Base-by-base conservation (phyloP, 2,329 filamentous ascomycete species). In the Diaporthe australafricana region DNA sequence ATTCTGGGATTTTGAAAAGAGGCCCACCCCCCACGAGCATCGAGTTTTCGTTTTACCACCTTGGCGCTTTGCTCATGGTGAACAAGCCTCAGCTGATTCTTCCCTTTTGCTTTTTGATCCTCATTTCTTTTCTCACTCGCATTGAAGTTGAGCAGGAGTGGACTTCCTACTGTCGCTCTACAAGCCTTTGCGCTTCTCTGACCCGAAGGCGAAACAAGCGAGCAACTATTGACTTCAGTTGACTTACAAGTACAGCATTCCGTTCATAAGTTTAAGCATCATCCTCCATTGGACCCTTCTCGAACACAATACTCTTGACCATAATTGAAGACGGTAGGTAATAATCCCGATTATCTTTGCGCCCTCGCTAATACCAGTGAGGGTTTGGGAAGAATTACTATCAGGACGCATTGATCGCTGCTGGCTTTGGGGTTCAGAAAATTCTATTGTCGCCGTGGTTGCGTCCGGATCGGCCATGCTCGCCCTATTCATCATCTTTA, bases 61-160 rank as follows among this genome's bases (percentile, higher is more conserved):
- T 42, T 2, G 50, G 16, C n/a, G 40, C 42, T 6, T 16, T 70
- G 9, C 69, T 71, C 25, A 27, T 69, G 2, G 83, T 80, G 38
- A 86, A 86, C 55, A 68, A 77, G 5, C 83, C 84, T 0, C 85
- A 86, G 68, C 40, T 83, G 0, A 69, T 85, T 1, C 71, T 85
- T 0, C 85, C 83, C 0, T 77, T 83, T 22, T 75, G 81, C 30
- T 86, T 86, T 70, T 72, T 86, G 8, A 72, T 73, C 3, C 80
- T 83, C 73, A 87, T 86, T 72, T 77, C 75, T 2, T 35, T 85
- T 1, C 79, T 82, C 56, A 89, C 87, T 0, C 76, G 77, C 16
- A 84, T 87, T 77, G 78, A 83, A 1, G 71, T 81, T 14, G 82
- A 79, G 0, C 70, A 77, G 2, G 87, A 89, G 75, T 88, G 83